Base-by-base conservation (phyloP, 768 basidiomycete genomes). In the Boletellus ananiceps region DNA sequence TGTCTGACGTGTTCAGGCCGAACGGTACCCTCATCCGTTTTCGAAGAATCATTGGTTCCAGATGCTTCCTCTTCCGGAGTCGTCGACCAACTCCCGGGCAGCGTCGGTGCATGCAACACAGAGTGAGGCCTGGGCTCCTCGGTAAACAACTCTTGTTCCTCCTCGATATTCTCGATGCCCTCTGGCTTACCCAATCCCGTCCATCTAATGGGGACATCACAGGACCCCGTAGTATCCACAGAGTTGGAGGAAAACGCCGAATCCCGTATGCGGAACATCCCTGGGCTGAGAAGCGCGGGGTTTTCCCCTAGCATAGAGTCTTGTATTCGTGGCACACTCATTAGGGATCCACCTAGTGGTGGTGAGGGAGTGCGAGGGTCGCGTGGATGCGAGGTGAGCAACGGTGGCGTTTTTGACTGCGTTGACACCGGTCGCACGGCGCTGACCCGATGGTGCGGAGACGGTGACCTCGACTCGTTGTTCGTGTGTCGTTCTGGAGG, bases 191-290 rank as follows among this genome's bases (percentile, higher is more conserved):
- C 64, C 60, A 68, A 46, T 25, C 83, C 84, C 5, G 78, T 78
- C 83, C 83, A 86, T 46, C 79, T 77, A 44, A 83, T 79, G 3
- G 83, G 80, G 36, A 80, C 70, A 29, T 85, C 77, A 14, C 66
- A 67, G 45, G 70, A 75, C 45, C 66, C 65, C 33, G 70, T 77
- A 42, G 70, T 77, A 42, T 64, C 72, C 35, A 66, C 66, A 6
- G 74, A 73, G 51, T 65, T 69, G 21, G 68, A 69, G 15, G 84
- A 83, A 56, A 84, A 75, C 5, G 74, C 76, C 25, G 86, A 86
- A 58, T 86, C 84, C 40, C 86, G 75, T 65, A 63, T 55, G 49
- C 67, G 69, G 47, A 86, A 87, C 25, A 77, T 76, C 18, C 74
- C 76, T 15, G 81, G 70, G 33, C 78, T 74, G 9, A 87, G 76